Base-by-base conservation (phyloP, 1,284 basidiomycete species). In the Ceratobasidium papillatum region DNA sequence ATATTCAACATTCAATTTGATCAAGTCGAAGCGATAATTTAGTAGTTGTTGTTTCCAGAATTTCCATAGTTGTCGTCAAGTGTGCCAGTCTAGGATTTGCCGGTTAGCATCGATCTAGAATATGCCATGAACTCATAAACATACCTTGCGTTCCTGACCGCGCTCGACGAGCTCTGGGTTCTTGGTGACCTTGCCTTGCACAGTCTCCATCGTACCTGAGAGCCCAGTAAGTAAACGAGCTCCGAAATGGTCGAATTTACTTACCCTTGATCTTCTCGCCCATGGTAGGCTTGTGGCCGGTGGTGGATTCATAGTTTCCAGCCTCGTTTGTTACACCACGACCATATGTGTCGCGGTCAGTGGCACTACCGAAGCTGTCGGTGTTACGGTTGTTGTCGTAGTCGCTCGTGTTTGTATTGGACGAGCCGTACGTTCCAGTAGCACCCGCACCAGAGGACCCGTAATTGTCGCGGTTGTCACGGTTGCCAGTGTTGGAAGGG, bases 221-320 rank as follows among this genome's bases (percentile, higher is more conserved):
- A 22, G 8, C 41, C 17, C 2, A 38, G 27, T 59, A 8, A 54
- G 36, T 14, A 25, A 32, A 22, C 4, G 11, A 52, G 19, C 1
- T 27, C 1, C 1, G 12, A 27, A 17, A 36, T 3, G 30, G 30
- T 11, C 8, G 4, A 34, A 30, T 38, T 14, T 43, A n/a, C 66
- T 59, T 19, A 71, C 66, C 66, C 54, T 71, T 71, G 66, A 71
- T 34, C 43, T 71, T 71, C 54, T 71, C 66, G 54, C 66, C 66
- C 54, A 71, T 49, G 2, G 66, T 59, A 25, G 66, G 66, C 66
- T 71, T 71, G 30, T 59, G 66, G 27, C 45, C 54, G 27, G 14
- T 22, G 27, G 27, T 34, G 25, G 54, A n/a, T 25, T 71, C 34
- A 32, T 58, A 25, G 27, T 25, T 22, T 0, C 54, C 66, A 17